Evolutionary conservation across 352 stramenopile genomes (phyloP), one percentile per base, ranked within the genome.

Genomic region (Pythium sp.): DNA sequence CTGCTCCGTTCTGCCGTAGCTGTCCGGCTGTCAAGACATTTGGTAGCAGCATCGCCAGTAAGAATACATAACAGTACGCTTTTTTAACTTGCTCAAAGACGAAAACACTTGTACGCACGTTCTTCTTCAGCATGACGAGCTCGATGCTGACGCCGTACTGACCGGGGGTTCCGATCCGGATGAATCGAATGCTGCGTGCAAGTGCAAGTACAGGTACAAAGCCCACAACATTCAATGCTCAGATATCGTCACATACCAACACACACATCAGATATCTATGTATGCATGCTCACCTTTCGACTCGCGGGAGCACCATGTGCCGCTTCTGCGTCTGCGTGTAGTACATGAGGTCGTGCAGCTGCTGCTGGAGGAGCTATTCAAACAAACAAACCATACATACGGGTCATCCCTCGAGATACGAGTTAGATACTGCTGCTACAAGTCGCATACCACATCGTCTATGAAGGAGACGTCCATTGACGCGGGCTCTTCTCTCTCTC

Each of bases 291-390:
- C 67, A 90, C 85, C 74, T 89, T 65, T 90, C 81, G 41, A 93
- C 75, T 46, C 83, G 85, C 3, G 82, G 82, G 5, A 93, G 58
- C 56, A 69, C 59, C 62, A 75, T 72, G 51, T 68, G 64, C 41
- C 88, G 77, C 38, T 76, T 79, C 59, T 89, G 79, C 36, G 75
- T 72, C 62, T 87, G 69, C 28, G 78, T 73, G 58, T 78, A 78
- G 62, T 83, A 63, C 49, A 89, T 46, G 58, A 93, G 67, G 65
- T 91, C 85, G 34, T 89, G 80, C 22, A 93, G 63, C 61, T 93
- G 81, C 69, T 90, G 79, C 62, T 90, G 81, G 24, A 78, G 69
- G 7, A 58, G 59, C 82, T 90, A 51, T 3, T 51, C 6, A 63
- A 43, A 47, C 22, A 36, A 9, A 14, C 24, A 46, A 26, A 26